A percentile compares a stretch with the other conserved stretches of the same genome.
These are phyloP conservation scores for Bauhinia variegata DNA, from an alignment of 306 rosid genomes.

Conservation along the genomic window DNA sequence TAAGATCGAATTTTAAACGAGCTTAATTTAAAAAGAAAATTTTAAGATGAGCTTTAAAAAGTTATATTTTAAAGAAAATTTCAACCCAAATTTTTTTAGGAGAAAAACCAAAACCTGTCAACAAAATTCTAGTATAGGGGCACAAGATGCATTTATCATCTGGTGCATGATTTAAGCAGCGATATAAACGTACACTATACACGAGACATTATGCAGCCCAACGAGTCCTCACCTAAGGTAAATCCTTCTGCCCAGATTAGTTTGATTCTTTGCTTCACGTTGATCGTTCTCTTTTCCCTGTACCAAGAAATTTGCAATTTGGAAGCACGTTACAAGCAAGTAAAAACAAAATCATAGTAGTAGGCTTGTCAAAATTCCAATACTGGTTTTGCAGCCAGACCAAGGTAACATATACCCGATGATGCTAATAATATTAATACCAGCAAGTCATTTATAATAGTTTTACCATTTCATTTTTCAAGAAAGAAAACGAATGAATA, in stretches of 20 bases:
- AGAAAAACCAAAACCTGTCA: conserved; percentile 20
- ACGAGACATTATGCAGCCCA: conserved; percentile 20
- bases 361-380: too few species aligned
- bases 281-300: conserved; percentile 46
- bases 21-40: too few species aligned
- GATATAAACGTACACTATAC: too few species aligned
- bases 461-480: background rate
- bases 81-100: background rate
- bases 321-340: background rate
- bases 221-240: conserved; percentile 42
- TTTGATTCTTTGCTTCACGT: conserved; percentile 20
- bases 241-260: conserved; percentile 34
- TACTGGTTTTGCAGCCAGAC: too few species aligned
- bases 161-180: background rate
- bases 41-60: background rate
- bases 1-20: too few species aligned
- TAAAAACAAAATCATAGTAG: too few species aligned
- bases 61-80: background rate
- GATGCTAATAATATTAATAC: too few species aligned
- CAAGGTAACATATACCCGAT: too few species aligned
- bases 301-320: conserved; percentile 27
- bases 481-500: too few species aligned
- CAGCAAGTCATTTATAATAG: background rate
- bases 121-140: too few species aligned
- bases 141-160: too few species aligned